Base-by-base conservation (phyloP, 2,329 filamentous ascomycete species). In the Acrocalymma vagum region DNA sequence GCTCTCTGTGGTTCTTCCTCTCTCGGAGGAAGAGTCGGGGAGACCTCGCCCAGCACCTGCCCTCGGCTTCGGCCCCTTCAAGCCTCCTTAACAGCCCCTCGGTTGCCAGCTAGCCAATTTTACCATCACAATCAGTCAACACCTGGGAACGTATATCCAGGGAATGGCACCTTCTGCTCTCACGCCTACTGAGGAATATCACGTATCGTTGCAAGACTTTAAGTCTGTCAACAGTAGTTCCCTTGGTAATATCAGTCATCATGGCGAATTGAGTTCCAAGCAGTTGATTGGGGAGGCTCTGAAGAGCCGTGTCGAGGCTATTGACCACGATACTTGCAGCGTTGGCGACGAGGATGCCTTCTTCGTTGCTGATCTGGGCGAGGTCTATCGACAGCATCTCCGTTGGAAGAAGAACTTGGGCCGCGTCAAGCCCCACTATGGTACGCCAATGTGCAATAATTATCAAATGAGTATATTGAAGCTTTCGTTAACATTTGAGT, bases 21-120 rank as follows among this genome's bases (percentile, higher is more conserved):
- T 94, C 79, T 80, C 79, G 76, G 93, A 92, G 94, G 94, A 93
- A 95, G 94, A 94, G 90, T 96, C 91, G 88, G 90, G 88, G 87
- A 93, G 90, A 87, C 90, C 89, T 90, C 88, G 90, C 87, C 89
- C 70, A 65, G 66, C 88, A 84, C 85, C 86, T 82, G 86, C 81
- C 81, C 82, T 88, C 82, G 90, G 87, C 86, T 87, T 90, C 82
- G 88, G 90, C 80, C 88, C 87, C 78, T 95, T 92, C 79, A 87
- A 90, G 84, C 94, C 94, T 76, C 94, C 94, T 73, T 97, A 97
- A 91, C 78, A 86, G 72, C 53, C 54, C 66, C 62, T 62, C 42
- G 34, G 43, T 51, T 33, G 41, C 64, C 52, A 51, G 51, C 36
- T 33, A 42, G 47, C 29, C 27, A 44, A 42, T 15, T 18, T 38